Evolutionary conservation across 2,329 filamentous ascomycete genomes (phyloP), one percentile per base, ranked within the genome.

Genomic region (Exophiala spinifera): DNA sequence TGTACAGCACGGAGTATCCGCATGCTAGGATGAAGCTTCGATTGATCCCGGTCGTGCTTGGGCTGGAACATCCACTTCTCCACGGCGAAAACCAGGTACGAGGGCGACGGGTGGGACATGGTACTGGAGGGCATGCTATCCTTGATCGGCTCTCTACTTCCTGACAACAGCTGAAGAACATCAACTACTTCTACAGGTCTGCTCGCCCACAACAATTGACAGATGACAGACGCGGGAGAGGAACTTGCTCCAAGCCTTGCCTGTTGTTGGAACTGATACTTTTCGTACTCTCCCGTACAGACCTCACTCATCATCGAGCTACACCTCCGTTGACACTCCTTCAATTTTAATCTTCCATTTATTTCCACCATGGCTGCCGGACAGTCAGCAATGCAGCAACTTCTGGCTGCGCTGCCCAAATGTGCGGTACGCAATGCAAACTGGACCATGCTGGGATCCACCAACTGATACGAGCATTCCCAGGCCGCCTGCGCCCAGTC

Each of bases 401-500:
- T 44, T 13, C 14, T 44, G 42, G 19, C 42, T 23, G 42, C 42
- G 8, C 42, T 44, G 8, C 42, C 42, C n/a, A 20, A 25, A 8
- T 44, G 42, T 15, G 42, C 42, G 42, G 42, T 44, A 44, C 10
- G 42, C 7, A 28, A 3, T 25, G 7, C 42, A 14, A 15, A 8
- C 5, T 8, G n/a, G 10, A 39, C 17, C 11, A 39, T 8, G 11
- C 11, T 28, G 42, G 14, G 21, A 21, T 15, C 6, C 42, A 44
- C 21, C 23, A n/a, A 44, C 21, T 44, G 21, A 44, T 15, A 25
- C 28, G 42, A 23, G 11, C 42, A 21, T 7, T 23, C 42, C 28
- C 21, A 49, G 46, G 46, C 46, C 20, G 10, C 34, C n/a, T 49
- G 46, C 34, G 46, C 36, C 36, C 20, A 49, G 25, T 60, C 64